Percentiles rank a stretch among this genome's conserved stretches.
These are phyloP conservation scores for Arthrobotrys conoides DNA, from an alignment of 2,329 filamentous ascomycete genomes.

Conservation along the genomic window DNA sequence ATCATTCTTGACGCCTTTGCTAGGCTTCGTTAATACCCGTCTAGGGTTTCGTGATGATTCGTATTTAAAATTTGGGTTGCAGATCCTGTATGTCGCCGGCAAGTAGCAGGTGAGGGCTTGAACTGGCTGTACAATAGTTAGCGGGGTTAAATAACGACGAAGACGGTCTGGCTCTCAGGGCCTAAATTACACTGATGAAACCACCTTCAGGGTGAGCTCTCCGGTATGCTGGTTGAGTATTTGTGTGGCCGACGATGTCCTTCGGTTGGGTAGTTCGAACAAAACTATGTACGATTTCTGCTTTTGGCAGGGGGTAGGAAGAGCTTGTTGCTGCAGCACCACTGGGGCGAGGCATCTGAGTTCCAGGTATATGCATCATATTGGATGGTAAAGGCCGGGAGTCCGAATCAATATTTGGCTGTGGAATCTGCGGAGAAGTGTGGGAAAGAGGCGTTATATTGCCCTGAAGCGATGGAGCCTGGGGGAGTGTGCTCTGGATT, in stretches of 20 bases:
- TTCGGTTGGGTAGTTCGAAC: slow-evolving; percentile 79
- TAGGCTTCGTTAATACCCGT: slow-evolving; percentile 95
- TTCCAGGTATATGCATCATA: slow-evolving; percentile 79
- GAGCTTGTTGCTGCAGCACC: slow-evolving; percentile 69
- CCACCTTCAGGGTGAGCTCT: slow-evolving; percentile 96
- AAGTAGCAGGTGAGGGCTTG: slow-evolving; percentile 95
- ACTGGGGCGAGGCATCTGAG: slow-evolving; percentile 73
- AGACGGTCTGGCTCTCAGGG: slow-evolving; percentile 2
- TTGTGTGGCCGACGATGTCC: slow-evolving; percentile 86
- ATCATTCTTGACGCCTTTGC: slow-evolving; percentile 98
- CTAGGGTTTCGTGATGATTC: slow-evolving; percentile 97
- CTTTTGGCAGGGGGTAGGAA: slow-evolving; percentile 70
- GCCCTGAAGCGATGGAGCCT: slow-evolving; percentile 21
- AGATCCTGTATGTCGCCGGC: slow-evolving; percentile 96
- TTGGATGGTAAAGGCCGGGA: slow-evolving; percentile 75
- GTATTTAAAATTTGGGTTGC: slow-evolving; percentile 98
- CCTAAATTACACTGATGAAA: slow-evolving; percentile 86
- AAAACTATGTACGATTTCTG: slow-evolving; percentile 86
- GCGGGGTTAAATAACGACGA: background rate
- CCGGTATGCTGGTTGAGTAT: slow-evolving; percentile 88
- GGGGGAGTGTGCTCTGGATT: slow-evolving; percentile 19
- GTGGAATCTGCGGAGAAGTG: slow-evolving; percentile 78
- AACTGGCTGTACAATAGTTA: slow-evolving; percentile 76
- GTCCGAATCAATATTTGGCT: slow-evolving; percentile 77
- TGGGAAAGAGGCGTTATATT: slow-evolving; percentile 72